Evolutionary conservation across 768 basidiomycete species (phyloP), one percentile per base, ranked within the genome.

Genomic region (Tephrocybe sp.): DNA sequence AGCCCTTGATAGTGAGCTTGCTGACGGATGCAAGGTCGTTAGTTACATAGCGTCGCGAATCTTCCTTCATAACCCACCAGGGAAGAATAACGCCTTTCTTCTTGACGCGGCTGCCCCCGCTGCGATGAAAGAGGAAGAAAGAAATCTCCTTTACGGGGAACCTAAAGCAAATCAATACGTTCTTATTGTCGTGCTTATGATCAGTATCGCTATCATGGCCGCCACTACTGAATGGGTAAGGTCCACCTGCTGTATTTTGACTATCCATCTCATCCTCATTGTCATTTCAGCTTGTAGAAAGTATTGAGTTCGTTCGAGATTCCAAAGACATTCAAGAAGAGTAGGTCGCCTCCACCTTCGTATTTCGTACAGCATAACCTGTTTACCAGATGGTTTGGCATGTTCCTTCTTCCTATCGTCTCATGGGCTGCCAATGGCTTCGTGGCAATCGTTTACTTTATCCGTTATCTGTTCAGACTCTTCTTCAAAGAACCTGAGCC

Each of bases 371-470:
- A 30, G 6, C 26, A 12, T 57, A 14, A 37, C 41, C 46, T 18
- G 3, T 12, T 48, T 49, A 12, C 33, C 44, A 86, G 84, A 59
- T 88, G 83, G 83, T 88, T 90, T 60, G 88, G 88, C 15, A 67
- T 90, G 53, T 73, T 89, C 40, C 71, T 90, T 8, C 76, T 90
- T 2, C 88, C 88, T 0, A 67, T 89, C 45, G 78, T 88, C 7
- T 88, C 88, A 3, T 90, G 85, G 68, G 80, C 84, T 3, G 86
- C 84, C 3, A 86, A 90, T 63, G 88, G 83, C 34, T 68, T 78
- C 15, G 72, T 89, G 26, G 79, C 85, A 0, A 65, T 82, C 23
- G 69, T 77, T 14, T 85, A 78, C 65, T 87, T 85, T 66, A 24
- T 79, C 24, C 77, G 75, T 20, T 73, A 72, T 34, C 44, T 70